These are phyloP conservation scores for Puccinia triticina DNA, from an alignment of 1,284 basidiomycete genomes.

Conservation along the genomic window DNA sequence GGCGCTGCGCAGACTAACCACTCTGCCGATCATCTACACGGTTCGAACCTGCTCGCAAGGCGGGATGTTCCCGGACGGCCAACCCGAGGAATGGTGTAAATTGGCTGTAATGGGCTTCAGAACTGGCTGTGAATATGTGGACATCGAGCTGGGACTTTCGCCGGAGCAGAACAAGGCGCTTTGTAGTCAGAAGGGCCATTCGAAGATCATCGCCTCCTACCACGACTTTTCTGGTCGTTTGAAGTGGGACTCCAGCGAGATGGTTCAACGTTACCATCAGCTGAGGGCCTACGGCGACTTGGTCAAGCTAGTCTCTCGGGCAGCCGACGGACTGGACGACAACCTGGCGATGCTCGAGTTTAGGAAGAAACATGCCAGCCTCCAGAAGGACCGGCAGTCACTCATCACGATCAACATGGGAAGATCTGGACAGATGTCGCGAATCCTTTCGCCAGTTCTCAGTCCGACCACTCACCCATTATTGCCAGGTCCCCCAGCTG, in stretches of 20 bases:
- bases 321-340: conserved; percentile 74
- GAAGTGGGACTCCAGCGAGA: conserved; percentile 74
- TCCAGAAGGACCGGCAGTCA: conserved; percentile 66
- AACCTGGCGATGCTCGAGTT: conserved; percentile 82
- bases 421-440: conserved; percentile 79
- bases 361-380: conserved; percentile 61
- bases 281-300: conserved; percentile 70
- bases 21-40: conserved; percentile 87
- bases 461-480: conserved; percentile 87
- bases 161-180: conserved; percentile 70
- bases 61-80: conserved; percentile 77
- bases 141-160: conserved; percentile 82
- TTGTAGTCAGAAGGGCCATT: conserved; percentile 69
- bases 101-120: conserved; percentile 79
- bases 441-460: conserved; percentile 81
- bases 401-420: conserved; percentile 96
- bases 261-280: conserved; percentile 65
- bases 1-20: conserved; percentile 74
- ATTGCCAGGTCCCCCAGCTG: conserved; percentile 75
- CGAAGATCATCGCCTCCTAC: conserved; percentile 86
- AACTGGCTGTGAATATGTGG: conserved; percentile 87
- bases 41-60: conserved; percentile 86
- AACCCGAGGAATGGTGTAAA: conserved; percentile 73
- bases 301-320: conserved; percentile 82
- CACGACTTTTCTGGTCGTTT: conserved; percentile 88